Evolutionary conservation across 2,329 filamentous ascomycete species (phyloP), one percentile per base, ranked within the genome.

Genomic region (Pseudogymnoascus sp.): DNA sequence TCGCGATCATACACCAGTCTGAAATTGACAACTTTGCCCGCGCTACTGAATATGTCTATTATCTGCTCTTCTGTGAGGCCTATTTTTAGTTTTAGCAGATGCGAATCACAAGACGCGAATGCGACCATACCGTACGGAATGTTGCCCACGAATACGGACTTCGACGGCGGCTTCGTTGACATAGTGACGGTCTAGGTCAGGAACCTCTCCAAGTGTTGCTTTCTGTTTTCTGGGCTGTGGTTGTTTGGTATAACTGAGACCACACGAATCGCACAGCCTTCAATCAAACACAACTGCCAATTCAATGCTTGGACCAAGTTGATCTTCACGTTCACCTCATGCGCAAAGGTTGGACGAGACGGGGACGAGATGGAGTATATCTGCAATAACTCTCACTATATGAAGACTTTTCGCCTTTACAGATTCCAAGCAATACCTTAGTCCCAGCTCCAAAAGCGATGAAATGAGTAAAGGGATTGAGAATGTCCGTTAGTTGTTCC

Each of bases 31-130:
- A 98, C 93, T 68, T 93, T 90, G 64, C 95, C 95, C 61, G 90
- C 92, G 67, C 89, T 89, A 73, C 88, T 90, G 75, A 98, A 96
- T 65, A 96, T 96, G 70, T 97, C 91, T 73, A 89, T 89, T 71
- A 99, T 96, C 75, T 96, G 90, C 75, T 98, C 93, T 78, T 99
- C 95, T 31, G 92, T 96, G 68, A 97, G 87, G 67, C 93, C 93
- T 96, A 71, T n/a, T 64, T 61, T 8, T 24, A 26, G 19, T 59
- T 60, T 68, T 41, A 69, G 68, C 62, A 62, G 10, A 12, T 35
- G 46, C 31, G 35, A 22, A n/a, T 59, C 61, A 40, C 43, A 43
- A 59, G 43, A 28, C 56, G 35, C 31, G 53, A 40, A n/a, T 35
- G n/a, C 59, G 6, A 24, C 70, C 77, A 68, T 77, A 88, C 88